Percentiles rank a stretch among this genome's conserved stretches.
These are phyloP conservation scores for Cynanchum wilfordii DNA, from an alignment of 257 asterid species.

Conservation along the genomic window DNA sequence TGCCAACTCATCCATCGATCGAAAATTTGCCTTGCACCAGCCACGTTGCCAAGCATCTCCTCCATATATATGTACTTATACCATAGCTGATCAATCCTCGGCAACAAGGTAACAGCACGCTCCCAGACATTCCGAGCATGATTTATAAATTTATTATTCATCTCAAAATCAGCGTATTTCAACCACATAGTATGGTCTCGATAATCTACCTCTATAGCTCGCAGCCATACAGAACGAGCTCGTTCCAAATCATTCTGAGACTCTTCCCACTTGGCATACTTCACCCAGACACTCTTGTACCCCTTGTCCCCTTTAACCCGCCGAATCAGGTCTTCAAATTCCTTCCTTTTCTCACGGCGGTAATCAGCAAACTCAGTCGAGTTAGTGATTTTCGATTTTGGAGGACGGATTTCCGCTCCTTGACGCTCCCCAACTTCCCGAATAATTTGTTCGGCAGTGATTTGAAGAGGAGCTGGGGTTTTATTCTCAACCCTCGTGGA, in stretches of 20 bases:
- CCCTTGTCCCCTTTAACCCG: conserved; percentile 82
- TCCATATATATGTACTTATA: conserved; percentile 93
- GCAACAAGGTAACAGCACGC: conserved; percentile 61
- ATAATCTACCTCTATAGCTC: conserved; percentile 80
- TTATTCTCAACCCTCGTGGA: conserved; percentile 84
- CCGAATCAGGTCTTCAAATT: conserved; percentile 63
- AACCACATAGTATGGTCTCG: conserved; percentile 83
- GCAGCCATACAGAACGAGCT: conserved; percentile 90
- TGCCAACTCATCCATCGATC: conserved; percentile 93
- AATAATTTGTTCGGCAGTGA: conserved; percentile 90
- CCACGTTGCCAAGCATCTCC: conserved; percentile 74
- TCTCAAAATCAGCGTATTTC: conserved; percentile 83
- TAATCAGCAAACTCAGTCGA: conserved; percentile 66
- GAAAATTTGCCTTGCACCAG: conserved; percentile 71
- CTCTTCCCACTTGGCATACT: conserved; percentile 92
- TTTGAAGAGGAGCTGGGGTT: conserved; percentile 73
- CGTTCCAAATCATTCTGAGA: conserved; percentile 76
- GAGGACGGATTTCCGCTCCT: conserved; percentile 85
- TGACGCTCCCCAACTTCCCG: conserved; percentile 85
- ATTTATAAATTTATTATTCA: conserved; percentile 73
- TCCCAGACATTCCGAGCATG: conserved; percentile 93
- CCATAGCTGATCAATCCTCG: conserved; percentile 89
- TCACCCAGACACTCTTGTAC: conserved; percentile 90
- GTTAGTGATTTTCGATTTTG: conserved; percentile 82
- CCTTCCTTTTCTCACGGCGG: conserved; percentile 77